Evolutionary conservation across 345 rosid species (phyloP).

Genomic region (Linum lewisii): DNA sequence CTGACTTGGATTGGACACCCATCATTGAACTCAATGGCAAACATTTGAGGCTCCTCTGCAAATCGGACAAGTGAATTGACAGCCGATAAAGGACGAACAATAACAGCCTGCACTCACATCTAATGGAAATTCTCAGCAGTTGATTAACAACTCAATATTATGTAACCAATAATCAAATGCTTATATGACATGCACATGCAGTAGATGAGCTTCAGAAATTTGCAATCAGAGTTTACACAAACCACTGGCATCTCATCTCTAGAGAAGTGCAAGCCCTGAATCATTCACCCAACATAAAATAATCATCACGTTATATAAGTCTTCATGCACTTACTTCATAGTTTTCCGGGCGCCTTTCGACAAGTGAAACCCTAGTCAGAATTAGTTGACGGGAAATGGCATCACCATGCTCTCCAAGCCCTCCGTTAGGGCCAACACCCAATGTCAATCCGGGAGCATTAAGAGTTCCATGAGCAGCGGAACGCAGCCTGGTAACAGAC

Average conservation of each 20-base stretch:
- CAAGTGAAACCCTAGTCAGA: constrained; percentile 81
- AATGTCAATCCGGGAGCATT: constrained; percentile 71
- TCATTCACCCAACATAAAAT: neutral
- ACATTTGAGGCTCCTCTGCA: constrained; percentile 99
- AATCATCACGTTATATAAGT: neutral
- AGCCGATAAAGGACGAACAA: constrained; percentile 80
- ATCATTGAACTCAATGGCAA: constrained; percentile 89
- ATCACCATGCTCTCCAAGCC: constrained; percentile 97
- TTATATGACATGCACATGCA: constrained; percentile 10
- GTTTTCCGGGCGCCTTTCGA: constrained; percentile 94
- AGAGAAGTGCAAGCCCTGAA: neutral
- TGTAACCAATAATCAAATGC: neutral
- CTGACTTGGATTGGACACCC: constrained; percentile 97
- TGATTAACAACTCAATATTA: constrained; percentile 9
- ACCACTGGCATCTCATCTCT: neutral
- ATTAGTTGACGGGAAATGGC: constrained; percentile 78
- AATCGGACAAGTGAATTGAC: constrained; percentile 90
- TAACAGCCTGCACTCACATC: constrained; percentile 95
- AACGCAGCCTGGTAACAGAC: constrained; percentile 82
- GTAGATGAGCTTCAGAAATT: neutral
- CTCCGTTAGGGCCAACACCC: constrained; percentile 89
- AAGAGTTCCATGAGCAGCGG: constrained; percentile 92
- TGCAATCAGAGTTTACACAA: neutral
- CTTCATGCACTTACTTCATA: constrained; percentile 85
- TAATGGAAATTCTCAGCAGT: constrained; percentile 67